A percentile compares a stretch with the other conserved stretches of the same genome.
phyloP scores from a whole-genome alignment of 441 rosid genomes.

The Cnidoscolus chayamansa region DNA sequence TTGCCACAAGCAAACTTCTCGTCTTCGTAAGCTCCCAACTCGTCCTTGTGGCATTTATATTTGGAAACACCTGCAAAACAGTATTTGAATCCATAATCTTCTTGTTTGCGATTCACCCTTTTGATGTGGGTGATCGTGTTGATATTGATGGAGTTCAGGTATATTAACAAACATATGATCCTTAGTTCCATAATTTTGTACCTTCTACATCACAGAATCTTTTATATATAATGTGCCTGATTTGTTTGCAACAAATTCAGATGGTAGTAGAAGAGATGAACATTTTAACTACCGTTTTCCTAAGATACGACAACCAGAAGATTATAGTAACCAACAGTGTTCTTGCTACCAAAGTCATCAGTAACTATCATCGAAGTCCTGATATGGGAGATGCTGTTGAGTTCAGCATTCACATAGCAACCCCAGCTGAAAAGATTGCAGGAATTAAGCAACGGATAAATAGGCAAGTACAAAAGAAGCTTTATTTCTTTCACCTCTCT shows the following conservation, averaged over 20 bases:
- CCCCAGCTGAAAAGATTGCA: slow-evolving; percentile 65
- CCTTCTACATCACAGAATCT: background rate
- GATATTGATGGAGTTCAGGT: slow-evolving; percentile 77
- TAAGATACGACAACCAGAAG: slow-evolving; percentile 69
- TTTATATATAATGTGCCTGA: slow-evolving; percentile 1
- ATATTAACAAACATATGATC: background rate
- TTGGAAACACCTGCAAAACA: slow-evolving; percentile 77
- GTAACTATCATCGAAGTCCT: slow-evolving; percentile 74
- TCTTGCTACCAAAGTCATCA: slow-evolving; percentile 59
- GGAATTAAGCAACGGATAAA: slow-evolving; percentile 50
- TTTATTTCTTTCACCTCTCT: background rate
- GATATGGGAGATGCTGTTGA: slow-evolving; percentile 78
- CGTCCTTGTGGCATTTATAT: slow-evolving; percentile 64
- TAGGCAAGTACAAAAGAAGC: slow-evolving; percentile 33
- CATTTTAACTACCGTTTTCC: slow-evolving; percentile 68
- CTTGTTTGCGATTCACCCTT: slow-evolving; percentile 79
- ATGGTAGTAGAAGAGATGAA: slow-evolving; percentile 91
- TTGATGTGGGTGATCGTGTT: slow-evolving; percentile 80
- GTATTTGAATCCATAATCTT: slow-evolving; percentile 72
- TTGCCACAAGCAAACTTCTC: slow-evolving; percentile 54
- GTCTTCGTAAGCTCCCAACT: slow-evolving; percentile 65
- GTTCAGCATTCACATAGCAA: slow-evolving; percentile 58
- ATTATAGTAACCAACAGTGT: slow-evolving; percentile 52
- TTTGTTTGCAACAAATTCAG: slow-evolving; percentile 30
- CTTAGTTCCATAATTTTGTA: background rate